Conservation (phyloP, 2,329 filamentous ascomycete genomes). For the Dactylellina cionopaga region DNA sequence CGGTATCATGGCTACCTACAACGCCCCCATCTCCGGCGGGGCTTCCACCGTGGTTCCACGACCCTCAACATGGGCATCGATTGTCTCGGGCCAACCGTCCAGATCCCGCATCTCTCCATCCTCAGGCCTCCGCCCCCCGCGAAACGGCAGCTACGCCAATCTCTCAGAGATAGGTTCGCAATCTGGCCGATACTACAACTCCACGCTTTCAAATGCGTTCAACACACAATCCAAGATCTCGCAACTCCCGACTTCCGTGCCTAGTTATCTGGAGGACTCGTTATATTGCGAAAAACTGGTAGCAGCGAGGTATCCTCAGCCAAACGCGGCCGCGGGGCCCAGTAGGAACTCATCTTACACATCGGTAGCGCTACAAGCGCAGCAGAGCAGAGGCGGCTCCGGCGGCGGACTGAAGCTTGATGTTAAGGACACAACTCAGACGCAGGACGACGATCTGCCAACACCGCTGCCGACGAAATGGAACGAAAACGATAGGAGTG, state of each 20-base stretch:
- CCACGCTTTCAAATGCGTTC: conserved; percentile 35
- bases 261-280: conserved; percentile 57
- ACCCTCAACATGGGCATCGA: conserved; percentile 44
- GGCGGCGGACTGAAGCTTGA: conserved; percentile 85
- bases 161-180: conserved; percentile 43
- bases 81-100: conserved; percentile 46
- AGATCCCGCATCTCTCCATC: conserved; percentile 41
- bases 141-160: conserved; percentile 47
- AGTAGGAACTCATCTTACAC: conserved; percentile 40
- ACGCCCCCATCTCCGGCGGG: conserved; percentile 11
- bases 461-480: conserved; percentile 81
- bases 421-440: conserved; percentile 78
- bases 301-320: conserved; percentile 44
- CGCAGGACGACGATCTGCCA: conserved; percentile 70
- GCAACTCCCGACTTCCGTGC: conserved; percentile 53
- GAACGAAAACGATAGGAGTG: conserved; percentile 80
- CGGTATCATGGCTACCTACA: background rate
- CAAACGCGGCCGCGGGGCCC: conserved; percentile 5
- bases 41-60: conserved; percentile 19
- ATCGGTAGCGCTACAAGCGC: conserved; percentile 65
- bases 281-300: conserved; percentile 56
- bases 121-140: conserved; percentile 34
- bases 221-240: conserved; percentile 46
- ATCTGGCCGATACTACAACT: conserved; percentile 42
- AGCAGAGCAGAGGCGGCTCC: too few relatives aligned